Conservation (phyloP, 805 yeast species). For the Nakazawaea ishiwadae region DNA sequence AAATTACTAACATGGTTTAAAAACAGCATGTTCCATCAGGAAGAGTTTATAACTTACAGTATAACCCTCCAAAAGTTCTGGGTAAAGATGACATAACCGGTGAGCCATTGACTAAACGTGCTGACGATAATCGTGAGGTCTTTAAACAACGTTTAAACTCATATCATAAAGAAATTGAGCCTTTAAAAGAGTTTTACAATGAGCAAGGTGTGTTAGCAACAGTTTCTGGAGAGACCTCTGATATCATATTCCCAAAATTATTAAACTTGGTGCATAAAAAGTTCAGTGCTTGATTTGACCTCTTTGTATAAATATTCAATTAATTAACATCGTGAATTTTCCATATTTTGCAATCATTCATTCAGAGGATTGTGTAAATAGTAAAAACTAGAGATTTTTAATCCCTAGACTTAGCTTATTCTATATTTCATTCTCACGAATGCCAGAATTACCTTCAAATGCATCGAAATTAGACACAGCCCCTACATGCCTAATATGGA, state of each 20-base stretch:
- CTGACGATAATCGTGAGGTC: constrained; percentile 77
- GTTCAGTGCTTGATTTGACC: constrained; percentile 17
- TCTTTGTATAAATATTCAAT: no score
- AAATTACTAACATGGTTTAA: neutral
- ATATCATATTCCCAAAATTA: constrained; percentile 75
- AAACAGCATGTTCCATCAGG: constrained; percentile 68
- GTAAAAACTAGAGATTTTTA: no score
- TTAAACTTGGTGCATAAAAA: constrained; percentile 30
- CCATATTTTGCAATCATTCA: neutral
- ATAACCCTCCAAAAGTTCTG: constrained; percentile 82
- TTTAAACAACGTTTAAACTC: constrained; percentile 62
- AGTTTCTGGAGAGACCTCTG: constrained; percentile 77
- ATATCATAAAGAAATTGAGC: constrained; percentile 55
- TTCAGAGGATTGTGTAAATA: no score
- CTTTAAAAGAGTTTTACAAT: constrained; percentile 60
- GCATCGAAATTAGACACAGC: no score
- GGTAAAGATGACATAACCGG: constrained; percentile 89
- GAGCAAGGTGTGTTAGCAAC: constrained; percentile 43
- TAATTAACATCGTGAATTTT: no score
- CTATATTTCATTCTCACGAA: no score
- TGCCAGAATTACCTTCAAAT: no score
- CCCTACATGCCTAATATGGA: neutral
- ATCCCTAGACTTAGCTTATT: no score
- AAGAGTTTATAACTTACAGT: constrained; percentile 77
- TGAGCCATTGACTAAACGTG: constrained; percentile 72